Evolutionary conservation across 495 filamentous ascomycete species (phyloP), one percentile per base, ranked within the genome.

Genomic region (Endocarpon pusillum): DNA sequence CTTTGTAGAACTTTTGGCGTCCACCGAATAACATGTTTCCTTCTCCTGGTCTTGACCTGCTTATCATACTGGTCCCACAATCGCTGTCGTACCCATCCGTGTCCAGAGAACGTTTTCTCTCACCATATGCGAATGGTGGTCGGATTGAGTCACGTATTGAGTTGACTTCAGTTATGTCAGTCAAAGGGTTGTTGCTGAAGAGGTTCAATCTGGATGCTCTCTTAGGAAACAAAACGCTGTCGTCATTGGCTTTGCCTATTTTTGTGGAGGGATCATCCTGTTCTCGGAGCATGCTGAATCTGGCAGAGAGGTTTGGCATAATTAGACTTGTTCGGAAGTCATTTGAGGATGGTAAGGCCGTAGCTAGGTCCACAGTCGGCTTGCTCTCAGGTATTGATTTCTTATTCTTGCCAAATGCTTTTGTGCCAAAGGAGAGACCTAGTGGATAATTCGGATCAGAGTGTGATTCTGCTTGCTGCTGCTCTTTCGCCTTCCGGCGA

Each of bases 311-410:
- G 32, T 86, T 89, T 4, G 84, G 81, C 89, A 99, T 93, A 17
- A 99, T 55, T 29, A 96, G 54, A 59, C 91, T 96, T 4, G 89
- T 99, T n/a, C 89, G 77, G 44, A 99, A 96, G 54, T 94, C 71
- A 49, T 96, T 85, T 12, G 61, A 70, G 0, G 85, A 66, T 2
- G 89, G 89, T 3, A 99, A 59, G 3, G 72, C 87, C 15, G 53
- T 59, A 2, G 75, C 52, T 12, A 94, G 55, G 39, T 96, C 78
- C 25, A 94, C 43, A 20, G 83, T 61, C 11, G 61, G 62, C 49
- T 75, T 76, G 3, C 63, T 51, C 46, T 74, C 67, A 15, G 48
- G 47, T 42, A 59, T 51, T 42, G 62, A 66, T 32, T 59, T 51
- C 50, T 75, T 73, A 45, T 73, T 77, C 23, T 72, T 68, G 40